phyloP scores from a whole-genome alignment of 768 basidiomycete genomes.

The Suillus clintonianus region DNA sequence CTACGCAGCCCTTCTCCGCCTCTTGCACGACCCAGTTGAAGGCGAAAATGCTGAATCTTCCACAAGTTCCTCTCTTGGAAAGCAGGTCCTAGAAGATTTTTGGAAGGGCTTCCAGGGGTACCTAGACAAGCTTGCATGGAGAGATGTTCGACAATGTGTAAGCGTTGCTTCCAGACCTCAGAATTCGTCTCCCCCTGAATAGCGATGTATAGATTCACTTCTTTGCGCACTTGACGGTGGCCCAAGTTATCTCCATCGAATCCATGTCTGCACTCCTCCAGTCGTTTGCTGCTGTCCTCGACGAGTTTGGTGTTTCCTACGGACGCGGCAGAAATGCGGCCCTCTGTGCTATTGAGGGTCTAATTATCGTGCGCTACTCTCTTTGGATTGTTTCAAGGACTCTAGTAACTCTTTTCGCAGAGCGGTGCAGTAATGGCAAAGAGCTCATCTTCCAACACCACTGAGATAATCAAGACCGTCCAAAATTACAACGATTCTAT shows the following conservation, averaged over 20 bases:
- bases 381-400: neutral
- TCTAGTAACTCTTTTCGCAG: slow-evolving; percentile 35
- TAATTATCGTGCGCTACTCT: slow-evolving; percentile 62
- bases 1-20: slow-evolving; percentile 78
- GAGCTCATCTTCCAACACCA: slow-evolving; percentile 57
- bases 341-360: slow-evolving; percentile 77
- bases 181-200: slow-evolving; percentile 1
- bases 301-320: slow-evolving; percentile 87
- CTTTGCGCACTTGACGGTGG: slow-evolving; percentile 84
- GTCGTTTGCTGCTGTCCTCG: slow-evolving; percentile 83
- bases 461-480: slow-evolving; percentile 71
- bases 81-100: slow-evolving; percentile 81
- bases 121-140: slow-evolving; percentile 88
- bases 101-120: slow-evolving; percentile 89
- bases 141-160: slow-evolving; percentile 86
- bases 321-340: slow-evolving; percentile 83
- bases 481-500: slow-evolving; percentile 70
- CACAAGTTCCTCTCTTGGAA: slow-evolving; percentile 51
- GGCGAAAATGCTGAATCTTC: slow-evolving; percentile 34
- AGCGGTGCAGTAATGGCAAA: slow-evolving; percentile 68
- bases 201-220: slow-evolving; percentile 73
- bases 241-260: slow-evolving; percentile 69
- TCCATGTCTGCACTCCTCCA: slow-evolving; percentile 82
- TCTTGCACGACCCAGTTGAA: slow-evolving; percentile 56
- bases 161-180: slow-evolving; percentile 31